Evolutionary conservation across 2,329 filamentous ascomycete genomes (phyloP).

Genomic region (Ciborinia camelliae): DNA sequence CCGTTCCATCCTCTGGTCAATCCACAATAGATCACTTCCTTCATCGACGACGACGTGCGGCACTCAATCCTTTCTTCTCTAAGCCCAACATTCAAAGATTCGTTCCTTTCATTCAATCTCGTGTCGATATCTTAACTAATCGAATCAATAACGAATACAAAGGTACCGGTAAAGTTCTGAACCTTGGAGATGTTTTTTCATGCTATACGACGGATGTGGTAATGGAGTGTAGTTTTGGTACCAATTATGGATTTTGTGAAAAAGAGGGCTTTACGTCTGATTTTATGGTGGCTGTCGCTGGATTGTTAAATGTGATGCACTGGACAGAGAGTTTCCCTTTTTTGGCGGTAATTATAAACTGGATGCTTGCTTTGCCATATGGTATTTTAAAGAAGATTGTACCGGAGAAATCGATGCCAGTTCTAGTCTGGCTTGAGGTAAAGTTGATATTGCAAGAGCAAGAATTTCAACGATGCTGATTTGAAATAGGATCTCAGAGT

Average conservation of each 20-base stretch:
- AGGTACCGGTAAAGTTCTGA: not conserved
- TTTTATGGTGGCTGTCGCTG: not conserved
- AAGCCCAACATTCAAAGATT: slow-evolving; percentile 19
- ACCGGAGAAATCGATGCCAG: not conserved
- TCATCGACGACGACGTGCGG: slow-evolving; percentile 26
- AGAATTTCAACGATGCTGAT: not conserved
- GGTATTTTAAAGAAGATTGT: not conserved
- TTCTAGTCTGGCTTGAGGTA: slow-evolving; percentile 15
- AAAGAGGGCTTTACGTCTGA: not conserved
- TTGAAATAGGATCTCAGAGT: not conserved
- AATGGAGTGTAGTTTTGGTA: slow-evolving; percentile 29
- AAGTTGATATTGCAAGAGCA: not conserved
- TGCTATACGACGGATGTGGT: slow-evolving; percentile 28
- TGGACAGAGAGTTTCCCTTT: slow-evolving; percentile 5
- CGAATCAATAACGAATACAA: slow-evolving; percentile 11
- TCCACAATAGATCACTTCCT: slow-evolving; percentile 25
- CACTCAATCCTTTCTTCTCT: slow-evolving; percentile 30
- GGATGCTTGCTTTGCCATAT: slow-evolving; percentile 4
- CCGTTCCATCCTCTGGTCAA: slow-evolving; percentile 14
- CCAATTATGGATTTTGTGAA: slow-evolving; percentile 6
- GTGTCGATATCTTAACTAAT: not conserved
- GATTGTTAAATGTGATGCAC: not conserved
- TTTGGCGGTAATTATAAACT: slow-evolving; percentile 10
- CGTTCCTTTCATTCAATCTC: slow-evolving; percentile 10
- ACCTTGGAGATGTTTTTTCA: slow-evolving; percentile 6